Evolutionary conservation across 352 stramenopile species (phyloP).

Genomic region (Phytophthora pluvialis): DNA sequence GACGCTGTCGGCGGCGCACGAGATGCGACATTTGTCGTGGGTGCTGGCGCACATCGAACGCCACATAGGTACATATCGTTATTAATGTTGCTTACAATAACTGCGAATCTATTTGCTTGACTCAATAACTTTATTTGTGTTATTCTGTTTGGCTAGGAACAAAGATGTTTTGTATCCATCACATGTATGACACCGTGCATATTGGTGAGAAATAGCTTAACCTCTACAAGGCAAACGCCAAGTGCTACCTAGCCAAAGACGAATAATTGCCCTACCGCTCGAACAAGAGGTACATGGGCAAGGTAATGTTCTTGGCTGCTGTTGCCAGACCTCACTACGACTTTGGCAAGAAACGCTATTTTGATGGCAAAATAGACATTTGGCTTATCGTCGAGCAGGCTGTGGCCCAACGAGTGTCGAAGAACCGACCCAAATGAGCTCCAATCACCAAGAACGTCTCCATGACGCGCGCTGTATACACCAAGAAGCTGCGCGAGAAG

Average conservation of each 20-base stretch:
- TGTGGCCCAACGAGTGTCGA: background rate
- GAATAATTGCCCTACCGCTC: slow-evolving; percentile 6
- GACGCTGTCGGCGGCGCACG: slow-evolving; percentile 1
- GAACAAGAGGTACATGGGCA: slow-evolving; percentile 16
- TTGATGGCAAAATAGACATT: slow-evolving; percentile 24
- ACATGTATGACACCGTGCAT: slow-evolving; percentile 23
- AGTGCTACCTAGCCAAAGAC: slow-evolving; percentile 6
- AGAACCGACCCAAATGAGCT: slow-evolving; percentile 3
- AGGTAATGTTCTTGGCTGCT: slow-evolving; percentile 25
- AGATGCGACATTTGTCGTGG: slow-evolving; percentile 4
- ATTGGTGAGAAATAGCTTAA: slow-evolving; percentile 32
- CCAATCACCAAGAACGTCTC: background rate
- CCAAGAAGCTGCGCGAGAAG: background rate
- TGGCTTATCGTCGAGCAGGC: slow-evolving; percentile 12
- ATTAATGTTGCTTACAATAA: background rate
- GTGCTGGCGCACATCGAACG: slow-evolving; percentile 3
- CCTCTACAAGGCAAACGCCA: slow-evolving; percentile 10
- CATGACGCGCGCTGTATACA: background rate
- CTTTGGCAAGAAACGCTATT: slow-evolving; percentile 7
- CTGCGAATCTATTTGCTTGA: background rate
- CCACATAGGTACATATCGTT: slow-evolving; percentile 1
- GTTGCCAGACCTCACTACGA: slow-evolving; percentile 13
- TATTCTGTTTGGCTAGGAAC: slow-evolving; percentile 8
- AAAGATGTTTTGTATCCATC: slow-evolving; percentile 1
- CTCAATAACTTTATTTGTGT: background rate